Percentiles rank a stretch among this genome's conserved stretches.
Evolutionary conservation across 768 basidiomycete species (phyloP).

Genomic region (Tricholoma bakamatsutake): DNA sequence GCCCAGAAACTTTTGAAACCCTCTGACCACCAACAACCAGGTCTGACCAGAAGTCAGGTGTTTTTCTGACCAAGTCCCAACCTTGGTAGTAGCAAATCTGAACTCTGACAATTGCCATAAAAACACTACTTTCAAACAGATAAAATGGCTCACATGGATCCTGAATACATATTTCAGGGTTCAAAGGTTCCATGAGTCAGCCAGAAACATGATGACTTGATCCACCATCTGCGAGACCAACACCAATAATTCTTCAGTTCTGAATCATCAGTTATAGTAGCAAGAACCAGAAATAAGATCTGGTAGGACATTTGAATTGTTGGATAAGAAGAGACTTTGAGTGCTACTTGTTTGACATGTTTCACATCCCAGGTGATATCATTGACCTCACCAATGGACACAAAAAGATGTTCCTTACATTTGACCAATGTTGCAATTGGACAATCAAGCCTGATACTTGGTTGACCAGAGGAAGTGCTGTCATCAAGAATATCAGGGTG

Average conservation of each 20-base stretch:
- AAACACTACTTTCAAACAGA: no score
- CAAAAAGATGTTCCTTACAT: constrained; percentile 19
- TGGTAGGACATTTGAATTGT: constrained; percentile 17
- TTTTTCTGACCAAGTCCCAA: no score
- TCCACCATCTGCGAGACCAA: constrained; percentile 7
- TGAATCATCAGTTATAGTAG: constrained; percentile 16
- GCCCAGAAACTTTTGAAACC: no score
- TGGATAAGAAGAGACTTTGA: no score
- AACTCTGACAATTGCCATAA: no score
- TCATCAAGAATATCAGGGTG: no score
- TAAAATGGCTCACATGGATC: neutral
- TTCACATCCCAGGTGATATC: constrained; percentile 15
- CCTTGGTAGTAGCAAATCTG: no score
- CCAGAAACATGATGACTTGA: constrained; percentile 6
- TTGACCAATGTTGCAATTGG: constrained; percentile 20
- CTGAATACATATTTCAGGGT: neutral
- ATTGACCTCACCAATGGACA: constrained; percentile 23
- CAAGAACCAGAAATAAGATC: constrained; percentile 16
- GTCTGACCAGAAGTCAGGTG: no score
- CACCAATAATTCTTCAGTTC: constrained; percentile 20
- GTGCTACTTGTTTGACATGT: constrained; percentile 10
- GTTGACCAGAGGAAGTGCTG: no score
- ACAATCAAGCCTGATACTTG: constrained; percentile 8
- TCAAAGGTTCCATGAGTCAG: neutral
- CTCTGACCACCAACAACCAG: no score